Percentiles rank a stretch among this genome's conserved stretches.
Evolutionary conservation across 495 filamentous ascomycete species (phyloP).

Genomic region (Talaromyces borbonicus): DNA sequence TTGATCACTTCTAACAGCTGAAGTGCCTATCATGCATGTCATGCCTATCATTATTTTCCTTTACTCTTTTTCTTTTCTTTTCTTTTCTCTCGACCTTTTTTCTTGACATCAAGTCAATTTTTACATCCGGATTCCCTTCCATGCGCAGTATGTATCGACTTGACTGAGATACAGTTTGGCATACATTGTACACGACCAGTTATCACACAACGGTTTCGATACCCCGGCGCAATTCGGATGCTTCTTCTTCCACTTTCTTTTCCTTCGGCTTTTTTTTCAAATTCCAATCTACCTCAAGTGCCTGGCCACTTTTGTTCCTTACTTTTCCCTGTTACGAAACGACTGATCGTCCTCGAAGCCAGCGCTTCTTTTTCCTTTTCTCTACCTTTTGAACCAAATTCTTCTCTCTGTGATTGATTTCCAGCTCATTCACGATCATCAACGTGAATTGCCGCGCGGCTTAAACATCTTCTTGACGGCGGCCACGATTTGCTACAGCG

Average conservation of each 20-base stretch:
- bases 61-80: conserved; percentile 12
- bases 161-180: neutral
- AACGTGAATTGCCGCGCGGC: too few relatives aligned
- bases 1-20: neutral
- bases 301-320: neutral
- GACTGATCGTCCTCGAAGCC: neutral
- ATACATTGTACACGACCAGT: conserved; percentile 1
- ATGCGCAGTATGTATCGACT: conserved; percentile 1
- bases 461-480: too few relatives aligned
- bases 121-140: neutral
- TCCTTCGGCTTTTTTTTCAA: too few relatives aligned
- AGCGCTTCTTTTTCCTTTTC: neutral
- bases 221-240: conserved; percentile 7
- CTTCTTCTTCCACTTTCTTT: neutral
- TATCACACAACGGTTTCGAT: conserved; percentile 7
- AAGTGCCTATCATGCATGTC: conserved; percentile 11
- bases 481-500: neutral
- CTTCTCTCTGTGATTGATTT: too few relatives aligned
- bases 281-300: too few relatives aligned
- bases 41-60: conserved; percentile 11
- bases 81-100: neutral
- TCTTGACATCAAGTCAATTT: conserved; percentile 2
- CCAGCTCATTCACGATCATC: too few relatives aligned
- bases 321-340: neutral
- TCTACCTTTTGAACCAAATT: conserved; percentile 2